Percentiles rank a stretch among this genome's conserved stretches.
Evolutionary conservation across 2,329 filamentous ascomycete genomes (phyloP).

Genomic region (Thelonectria rubi): DNA sequence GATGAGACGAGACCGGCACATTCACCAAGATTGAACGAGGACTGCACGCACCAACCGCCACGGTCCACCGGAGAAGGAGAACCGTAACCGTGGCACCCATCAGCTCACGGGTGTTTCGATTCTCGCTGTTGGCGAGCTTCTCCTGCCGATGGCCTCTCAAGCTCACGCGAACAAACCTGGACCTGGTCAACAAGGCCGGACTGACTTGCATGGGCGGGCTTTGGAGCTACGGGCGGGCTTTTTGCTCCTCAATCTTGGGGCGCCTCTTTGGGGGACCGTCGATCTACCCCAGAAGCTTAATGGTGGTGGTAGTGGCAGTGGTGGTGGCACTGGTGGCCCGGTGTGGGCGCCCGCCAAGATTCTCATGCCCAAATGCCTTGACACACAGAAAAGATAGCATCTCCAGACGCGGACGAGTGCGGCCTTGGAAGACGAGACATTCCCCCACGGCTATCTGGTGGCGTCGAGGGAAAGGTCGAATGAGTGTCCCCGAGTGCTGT

Average conservation of each 20-base stretch:
- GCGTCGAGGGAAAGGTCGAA: slow-evolving; percentile 7
- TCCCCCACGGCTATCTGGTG: slow-evolving; percentile 23
- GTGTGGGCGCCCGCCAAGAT: slow-evolving; percentile 36
- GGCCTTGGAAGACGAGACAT: slow-evolving; percentile 22
- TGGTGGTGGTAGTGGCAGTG: slow-evolving; percentile 6
- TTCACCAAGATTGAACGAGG: not conserved
- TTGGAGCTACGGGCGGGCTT: slow-evolving; percentile 6
- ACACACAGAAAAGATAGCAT: slow-evolving; percentile 42
- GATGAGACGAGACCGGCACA: not conserved
- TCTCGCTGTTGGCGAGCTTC: not conserved
- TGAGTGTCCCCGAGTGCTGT: not conserved
- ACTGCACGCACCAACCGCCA: not conserved
- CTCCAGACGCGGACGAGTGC: slow-evolving; percentile 20
- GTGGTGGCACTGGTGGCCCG: no score
- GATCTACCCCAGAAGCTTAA: slow-evolving; percentile 41
- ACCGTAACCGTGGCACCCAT: not conserved
- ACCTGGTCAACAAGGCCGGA: not conserved
- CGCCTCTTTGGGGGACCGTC: slow-evolving; percentile 7
- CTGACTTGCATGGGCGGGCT: slow-evolving; percentile 20
- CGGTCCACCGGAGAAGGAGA: slow-evolving; percentile 10
- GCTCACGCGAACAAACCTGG: not conserved
- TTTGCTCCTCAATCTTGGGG: not conserved
- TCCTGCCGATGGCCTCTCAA: no score
- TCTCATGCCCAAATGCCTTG: slow-evolving; percentile 42
- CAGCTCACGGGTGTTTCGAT: slow-evolving; percentile 6